A percentile compares a stretch with the other conserved stretches of the same genome.
Conservation (phyloP, 2,329 filamentous ascomycete species). For the Furcasterigmium furcatum region DNA sequence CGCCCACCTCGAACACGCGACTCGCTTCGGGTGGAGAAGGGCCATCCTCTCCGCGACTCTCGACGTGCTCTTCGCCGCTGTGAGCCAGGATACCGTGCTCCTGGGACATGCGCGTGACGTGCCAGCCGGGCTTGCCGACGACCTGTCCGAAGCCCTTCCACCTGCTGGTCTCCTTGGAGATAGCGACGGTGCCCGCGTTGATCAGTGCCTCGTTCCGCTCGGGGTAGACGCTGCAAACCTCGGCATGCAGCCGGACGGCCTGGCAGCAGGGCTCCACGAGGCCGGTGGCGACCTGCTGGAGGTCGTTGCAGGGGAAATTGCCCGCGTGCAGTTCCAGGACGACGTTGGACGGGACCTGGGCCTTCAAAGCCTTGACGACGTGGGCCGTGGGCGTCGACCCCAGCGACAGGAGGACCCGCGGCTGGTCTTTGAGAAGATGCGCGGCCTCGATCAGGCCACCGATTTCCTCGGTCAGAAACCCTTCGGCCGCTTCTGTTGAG, state of each 20-base stretch:
- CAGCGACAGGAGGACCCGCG: constrained; percentile 24
- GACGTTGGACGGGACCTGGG: constrained; percentile 23
- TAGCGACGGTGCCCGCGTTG: constrained; percentile 29
- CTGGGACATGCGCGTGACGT: constrained; percentile 28
- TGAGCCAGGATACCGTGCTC: constrained; percentile 33
- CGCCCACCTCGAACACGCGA: too few species aligned
- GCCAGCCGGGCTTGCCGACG: constrained; percentile 22
- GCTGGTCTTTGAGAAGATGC: constrained; percentile 19
- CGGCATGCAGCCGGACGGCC: constrained; percentile 24
- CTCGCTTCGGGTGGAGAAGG: too few species aligned
- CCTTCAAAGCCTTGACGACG: constrained; percentile 23
- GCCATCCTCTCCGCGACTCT: too few species aligned
- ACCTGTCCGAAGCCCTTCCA: constrained; percentile 24
- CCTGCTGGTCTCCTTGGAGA: constrained; percentile 27
- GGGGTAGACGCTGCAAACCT: constrained; percentile 33
- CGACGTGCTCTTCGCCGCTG: too few species aligned
- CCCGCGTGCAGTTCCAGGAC: constrained; percentile 31
- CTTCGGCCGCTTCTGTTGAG: constrained; percentile 23
- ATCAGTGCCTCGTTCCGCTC: constrained; percentile 32
- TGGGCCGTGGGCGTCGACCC: constrained; percentile 32
- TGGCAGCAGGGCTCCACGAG: constrained; percentile 22
- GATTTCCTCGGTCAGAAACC: constrained; percentile 23
- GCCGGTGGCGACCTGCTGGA: constrained; percentile 32
- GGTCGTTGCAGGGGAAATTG: constrained; percentile 31
- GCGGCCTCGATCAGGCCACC: constrained; percentile 23